A percentile compares a stretch with the other conserved stretches of the same genome.
These are phyloP conservation scores for Marsdenia floribunda DNA, from an alignment of 257 asterid species.

Conservation along the genomic window DNA sequence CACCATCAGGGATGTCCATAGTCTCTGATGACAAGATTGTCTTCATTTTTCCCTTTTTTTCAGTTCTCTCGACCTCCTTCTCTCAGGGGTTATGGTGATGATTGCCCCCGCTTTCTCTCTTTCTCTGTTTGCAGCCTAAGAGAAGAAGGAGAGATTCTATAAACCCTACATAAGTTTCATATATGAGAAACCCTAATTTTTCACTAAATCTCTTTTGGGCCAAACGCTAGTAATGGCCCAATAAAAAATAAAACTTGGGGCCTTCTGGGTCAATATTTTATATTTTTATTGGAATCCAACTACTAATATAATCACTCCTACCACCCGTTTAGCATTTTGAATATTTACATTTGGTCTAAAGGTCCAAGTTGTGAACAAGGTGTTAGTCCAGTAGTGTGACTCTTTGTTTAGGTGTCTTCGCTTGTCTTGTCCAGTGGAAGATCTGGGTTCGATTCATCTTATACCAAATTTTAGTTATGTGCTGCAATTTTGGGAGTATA, in stretches of 20 bases:
- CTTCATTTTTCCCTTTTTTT: constrained; percentile 44
- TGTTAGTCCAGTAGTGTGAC: no score
- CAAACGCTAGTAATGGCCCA: background rate
- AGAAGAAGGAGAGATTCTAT: background rate
- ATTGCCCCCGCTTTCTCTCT: background rate
- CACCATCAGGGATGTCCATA: constrained; percentile 79
- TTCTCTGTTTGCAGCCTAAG: background rate
- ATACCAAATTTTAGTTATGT: no score
- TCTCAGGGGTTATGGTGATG: background rate
- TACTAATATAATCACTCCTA: no score
- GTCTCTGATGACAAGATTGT: constrained; percentile 58
- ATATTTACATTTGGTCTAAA: no score
- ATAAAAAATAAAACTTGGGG: background rate
- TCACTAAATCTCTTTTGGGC: background rate
- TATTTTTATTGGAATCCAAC: no score
- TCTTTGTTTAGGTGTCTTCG: no score
- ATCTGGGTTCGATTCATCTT: no score
- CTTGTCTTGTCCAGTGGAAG: no score
- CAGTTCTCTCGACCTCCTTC: background rate
- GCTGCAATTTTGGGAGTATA: no score
- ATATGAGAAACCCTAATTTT: constrained; percentile 7
- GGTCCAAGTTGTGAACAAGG: no score
- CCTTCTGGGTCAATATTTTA: background rate
- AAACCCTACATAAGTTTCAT: constrained; percentile 12
- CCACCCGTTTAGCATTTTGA: no score